Evolutionary conservation across 2,329 filamentous ascomycete genomes (phyloP).

Genomic region (Xylaria sp.): DNA sequence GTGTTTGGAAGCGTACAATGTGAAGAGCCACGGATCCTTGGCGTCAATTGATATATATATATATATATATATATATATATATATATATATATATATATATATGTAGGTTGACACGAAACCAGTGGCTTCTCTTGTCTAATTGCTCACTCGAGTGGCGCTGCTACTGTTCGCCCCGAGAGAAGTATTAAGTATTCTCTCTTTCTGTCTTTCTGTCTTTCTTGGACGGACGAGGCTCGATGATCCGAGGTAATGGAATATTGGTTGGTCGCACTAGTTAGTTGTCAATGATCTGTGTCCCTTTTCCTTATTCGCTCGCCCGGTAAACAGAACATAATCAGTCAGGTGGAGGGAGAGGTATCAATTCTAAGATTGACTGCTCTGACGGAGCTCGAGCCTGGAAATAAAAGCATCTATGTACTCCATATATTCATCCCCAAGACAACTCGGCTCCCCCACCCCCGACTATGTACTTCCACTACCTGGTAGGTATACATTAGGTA

Average conservation of each 20-base stretch:
- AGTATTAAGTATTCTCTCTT: background rate
- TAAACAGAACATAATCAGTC: slow-evolving; percentile 6
- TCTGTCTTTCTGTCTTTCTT: too few species aligned
- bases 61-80: slow-evolving; percentile 11
- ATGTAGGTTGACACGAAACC: background rate
- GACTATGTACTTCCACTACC: background rate
- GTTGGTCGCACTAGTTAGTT: slow-evolving; percentile 17
- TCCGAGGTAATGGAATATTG: background rate
- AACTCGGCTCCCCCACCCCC: slow-evolving; percentile 11
- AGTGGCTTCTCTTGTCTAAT: background rate
- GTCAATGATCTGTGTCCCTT: slow-evolving; percentile 12
- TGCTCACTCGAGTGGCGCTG: background rate
- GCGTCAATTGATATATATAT: slow-evolving; percentile 13
- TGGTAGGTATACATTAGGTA: too few species aligned
- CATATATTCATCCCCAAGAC: slow-evolving; percentile 23
- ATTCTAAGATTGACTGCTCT: background rate
- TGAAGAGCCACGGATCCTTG: background rate
- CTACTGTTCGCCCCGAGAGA: slow-evolving; percentile 6
- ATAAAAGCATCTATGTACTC: slow-evolving; percentile 24
- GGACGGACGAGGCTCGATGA: slow-evolving; percentile 7
- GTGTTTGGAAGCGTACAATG: background rate
- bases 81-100: slow-evolving; percentile 16
- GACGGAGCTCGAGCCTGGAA: slow-evolving; percentile 11
- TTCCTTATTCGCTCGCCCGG: slow-evolving; percentile 9
- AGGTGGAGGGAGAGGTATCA: slow-evolving; percentile 19